Conservation (phyloP, 441 rosid species). For the Bocquillonia castaneifolia region DNA sequence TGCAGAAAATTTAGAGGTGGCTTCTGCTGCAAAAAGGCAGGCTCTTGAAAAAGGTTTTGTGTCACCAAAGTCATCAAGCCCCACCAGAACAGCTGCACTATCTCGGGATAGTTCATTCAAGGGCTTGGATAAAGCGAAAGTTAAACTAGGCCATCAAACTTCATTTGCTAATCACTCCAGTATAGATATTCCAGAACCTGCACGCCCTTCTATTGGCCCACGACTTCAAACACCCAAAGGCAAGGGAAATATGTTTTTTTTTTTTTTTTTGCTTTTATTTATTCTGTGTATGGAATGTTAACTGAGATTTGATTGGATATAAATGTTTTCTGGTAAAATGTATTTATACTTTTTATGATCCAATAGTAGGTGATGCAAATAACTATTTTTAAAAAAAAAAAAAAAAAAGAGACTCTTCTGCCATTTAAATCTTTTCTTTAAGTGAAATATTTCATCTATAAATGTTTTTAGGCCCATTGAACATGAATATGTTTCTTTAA, state of each 20-base stretch:
- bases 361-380: no score
- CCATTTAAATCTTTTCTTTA: background rate
- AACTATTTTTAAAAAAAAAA: no score
- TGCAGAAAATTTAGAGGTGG: constrained; percentile 48
- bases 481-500: background rate
- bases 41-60: constrained; percentile 51
- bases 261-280: background rate
- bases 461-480: background rate
- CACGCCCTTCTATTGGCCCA: constrained; percentile 42
- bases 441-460: background rate
- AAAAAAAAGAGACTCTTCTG: no score
- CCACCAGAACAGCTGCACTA: constrained; percentile 40
- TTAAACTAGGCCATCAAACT: constrained; percentile 41
- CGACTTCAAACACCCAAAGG: constrained; percentile 58
- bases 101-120: constrained; percentile 71
- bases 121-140: constrained; percentile 61
- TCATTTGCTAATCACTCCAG: constrained; percentile 35
- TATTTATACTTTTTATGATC: no score
- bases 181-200: constrained; percentile 42
- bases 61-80: constrained; percentile 55
- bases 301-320: background rate
- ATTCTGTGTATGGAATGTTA: background rate
- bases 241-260: constrained; percentile 23
- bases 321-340: no score
- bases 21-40: constrained; percentile 52